phyloP scores from a whole-genome alignment of 2,329 filamentous ascomycete genomes.

The Chalara sp. region DNA sequence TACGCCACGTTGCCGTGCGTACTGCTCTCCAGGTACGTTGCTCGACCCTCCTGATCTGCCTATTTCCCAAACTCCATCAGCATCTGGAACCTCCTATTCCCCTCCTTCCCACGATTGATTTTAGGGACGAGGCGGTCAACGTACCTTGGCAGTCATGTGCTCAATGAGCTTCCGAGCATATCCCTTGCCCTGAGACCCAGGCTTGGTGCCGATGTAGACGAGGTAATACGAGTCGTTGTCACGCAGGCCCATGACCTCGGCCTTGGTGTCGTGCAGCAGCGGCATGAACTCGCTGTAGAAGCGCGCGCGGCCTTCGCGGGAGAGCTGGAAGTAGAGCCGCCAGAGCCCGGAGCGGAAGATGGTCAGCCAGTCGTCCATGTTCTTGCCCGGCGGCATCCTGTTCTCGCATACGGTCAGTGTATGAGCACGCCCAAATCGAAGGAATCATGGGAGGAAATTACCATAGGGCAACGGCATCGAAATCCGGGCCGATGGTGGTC shows the following conservation, averaged over 20 bases:
- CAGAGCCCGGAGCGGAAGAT: slow-evolving; percentile 64
- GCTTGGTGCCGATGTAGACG: slow-evolving; percentile 74
- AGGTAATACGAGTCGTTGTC: slow-evolving; percentile 72
- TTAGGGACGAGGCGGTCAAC: slow-evolving; percentile 17
- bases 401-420: not conserved
- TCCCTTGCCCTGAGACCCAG: slow-evolving; percentile 62
- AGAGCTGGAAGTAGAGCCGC: slow-evolving; percentile 69
- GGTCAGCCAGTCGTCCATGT: slow-evolving; percentile 68
- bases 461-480: slow-evolving; percentile 75
- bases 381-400: slow-evolving; percentile 69
- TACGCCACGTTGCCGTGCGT: slow-evolving; percentile 61
- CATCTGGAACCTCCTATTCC: not conserved
- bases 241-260: slow-evolving; percentile 57
- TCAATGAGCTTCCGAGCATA: slow-evolving; percentile 66
- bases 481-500: slow-evolving; percentile 67
- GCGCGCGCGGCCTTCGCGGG: slow-evolving; percentile 61
- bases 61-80: slow-evolving; percentile 5
- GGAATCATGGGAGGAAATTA: slow-evolving; percentile 29
- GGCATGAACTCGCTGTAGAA: slow-evolving; percentile 75
- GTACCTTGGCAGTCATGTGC: slow-evolving; percentile 57
- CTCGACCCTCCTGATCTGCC: slow-evolving; percentile 61
- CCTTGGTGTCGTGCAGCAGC: slow-evolving; percentile 66
- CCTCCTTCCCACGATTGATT: not conserved
- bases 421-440: not conserved
- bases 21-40: slow-evolving; percentile 76